These are phyloP conservation scores for Oenanthe javanica DNA, from an alignment of 140 eudicot species.

Conservation along the genomic window DNA sequence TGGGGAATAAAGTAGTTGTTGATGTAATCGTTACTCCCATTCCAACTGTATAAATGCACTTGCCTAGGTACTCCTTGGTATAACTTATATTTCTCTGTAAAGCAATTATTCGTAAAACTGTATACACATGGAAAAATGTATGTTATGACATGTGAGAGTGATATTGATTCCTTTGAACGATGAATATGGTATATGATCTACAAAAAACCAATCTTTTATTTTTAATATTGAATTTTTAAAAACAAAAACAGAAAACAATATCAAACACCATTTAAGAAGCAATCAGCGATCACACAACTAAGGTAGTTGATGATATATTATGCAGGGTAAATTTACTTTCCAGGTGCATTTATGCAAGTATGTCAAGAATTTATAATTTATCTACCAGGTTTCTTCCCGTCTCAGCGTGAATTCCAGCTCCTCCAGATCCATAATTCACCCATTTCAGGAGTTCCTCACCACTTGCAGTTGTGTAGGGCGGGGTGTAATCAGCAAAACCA, in stretches of 20 bases:
- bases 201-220: no score
- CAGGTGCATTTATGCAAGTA: no score
- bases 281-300: no score
- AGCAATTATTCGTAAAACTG: constrained; percentile 5
- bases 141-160: no score
- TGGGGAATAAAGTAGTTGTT: constrained; percentile 40
- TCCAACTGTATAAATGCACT: constrained; percentile 41
- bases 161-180: no score
- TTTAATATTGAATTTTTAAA: no score
- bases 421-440: constrained; percentile 51
- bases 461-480: constrained; percentile 36
- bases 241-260: no score
- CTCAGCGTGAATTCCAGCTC: constrained; percentile 22
- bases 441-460: constrained; percentile 29
- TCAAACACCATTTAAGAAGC: no score
- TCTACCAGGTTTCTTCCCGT: constrained; percentile 17
- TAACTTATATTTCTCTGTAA: constrained; percentile 16
- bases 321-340: no score
- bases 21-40: constrained; percentile 46
- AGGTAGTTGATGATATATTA: no score
- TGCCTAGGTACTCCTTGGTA: constrained; percentile 20
- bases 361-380: constrained; percentile 14
- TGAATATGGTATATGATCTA: no score
- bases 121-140: no score
- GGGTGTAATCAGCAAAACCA: constrained; percentile 23